Conservation (phyloP, 73 alveolate genomes). For the Effrenium voratum region DNA sequence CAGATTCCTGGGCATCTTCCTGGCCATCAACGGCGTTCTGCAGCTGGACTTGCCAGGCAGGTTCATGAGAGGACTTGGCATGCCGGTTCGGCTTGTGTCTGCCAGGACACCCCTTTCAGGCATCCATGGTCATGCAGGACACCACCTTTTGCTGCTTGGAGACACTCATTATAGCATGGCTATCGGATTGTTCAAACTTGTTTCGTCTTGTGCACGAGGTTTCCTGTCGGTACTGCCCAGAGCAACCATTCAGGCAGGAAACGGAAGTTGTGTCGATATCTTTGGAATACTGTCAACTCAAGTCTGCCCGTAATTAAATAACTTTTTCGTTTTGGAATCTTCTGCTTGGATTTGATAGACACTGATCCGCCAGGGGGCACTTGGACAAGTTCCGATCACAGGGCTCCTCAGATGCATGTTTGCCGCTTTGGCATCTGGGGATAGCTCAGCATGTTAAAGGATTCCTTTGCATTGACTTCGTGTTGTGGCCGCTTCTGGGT, state of each 20-base stretch:
- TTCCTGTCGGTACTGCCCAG: conserved; percentile 68
- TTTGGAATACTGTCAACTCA: no score
- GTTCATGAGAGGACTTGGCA: not conserved
- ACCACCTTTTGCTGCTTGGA: conserved; percentile 50
- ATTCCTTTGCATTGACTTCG: no score
- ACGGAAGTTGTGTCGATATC: no score
- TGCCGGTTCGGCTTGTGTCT: not conserved
- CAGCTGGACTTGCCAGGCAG: conserved; percentile 46
- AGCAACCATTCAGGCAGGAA: conserved; percentile 68
- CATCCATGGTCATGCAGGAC: conserved; percentile 37
- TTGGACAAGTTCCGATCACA: conserved; percentile 89
- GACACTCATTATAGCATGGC: not conserved
- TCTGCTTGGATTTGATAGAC: not conserved
- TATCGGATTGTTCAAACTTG: not conserved
- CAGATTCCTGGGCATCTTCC: conserved; percentile 60
- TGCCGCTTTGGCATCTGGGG: no score
- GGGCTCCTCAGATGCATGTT: conserved; percentile 23
- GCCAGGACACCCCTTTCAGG: conserved; percentile 76
- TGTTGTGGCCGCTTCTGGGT: no score
- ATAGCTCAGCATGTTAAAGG: no score
- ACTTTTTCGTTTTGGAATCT: not conserved
- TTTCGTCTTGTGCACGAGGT: not conserved
- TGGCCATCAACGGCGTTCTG: conserved; percentile 84
- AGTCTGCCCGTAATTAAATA: not conserved
- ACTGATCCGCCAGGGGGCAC: conserved; percentile 47